A percentile compares a stretch with the other conserved stretches of the same genome.
Evolutionary conservation across 2,329 filamentous ascomycete species (phyloP).

Genomic region (Monosporascus ibericus): DNA sequence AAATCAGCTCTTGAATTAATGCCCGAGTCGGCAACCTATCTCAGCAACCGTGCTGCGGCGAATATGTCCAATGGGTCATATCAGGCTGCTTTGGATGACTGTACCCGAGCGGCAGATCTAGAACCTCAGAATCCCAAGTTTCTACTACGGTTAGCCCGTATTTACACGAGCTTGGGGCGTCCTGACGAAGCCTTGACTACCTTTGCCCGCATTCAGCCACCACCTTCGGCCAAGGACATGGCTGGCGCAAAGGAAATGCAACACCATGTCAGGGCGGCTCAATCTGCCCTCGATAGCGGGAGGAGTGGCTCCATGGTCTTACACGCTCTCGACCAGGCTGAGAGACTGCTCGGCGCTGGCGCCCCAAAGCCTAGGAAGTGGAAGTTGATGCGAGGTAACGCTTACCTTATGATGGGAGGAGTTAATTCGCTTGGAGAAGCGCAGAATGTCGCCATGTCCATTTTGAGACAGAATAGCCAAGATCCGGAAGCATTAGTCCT

Average conservation of each 20-base stretch:
- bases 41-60: slow-evolving; percentile 91
- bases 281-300: slow-evolving; percentile 67
- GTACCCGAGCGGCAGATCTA: slow-evolving; percentile 71
- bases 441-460: slow-evolving; percentile 82
- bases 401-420: slow-evolving; percentile 87
- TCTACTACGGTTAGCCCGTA: slow-evolving; percentile 77
- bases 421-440: slow-evolving; percentile 85
- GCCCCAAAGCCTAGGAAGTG: slow-evolving; percentile 84
- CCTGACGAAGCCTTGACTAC: slow-evolving; percentile 82
- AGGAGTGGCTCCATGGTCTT: slow-evolving; percentile 86
- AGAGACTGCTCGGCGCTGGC: slow-evolving; percentile 68
- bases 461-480: slow-evolving; percentile 80
- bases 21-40: slow-evolving; percentile 79
- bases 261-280: slow-evolving; percentile 72
- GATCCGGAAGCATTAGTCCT: slow-evolving; percentile 93
- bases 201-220: slow-evolving; percentile 72
- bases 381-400: slow-evolving; percentile 87
- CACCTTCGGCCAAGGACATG: slow-evolving; percentile 79
- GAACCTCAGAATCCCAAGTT: slow-evolving; percentile 87
- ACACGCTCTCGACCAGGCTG: slow-evolving; percentile 85
- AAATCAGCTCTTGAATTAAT: slow-evolving; percentile 80
- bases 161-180: slow-evolving; percentile 81
- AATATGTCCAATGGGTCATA: slow-evolving; percentile 85
- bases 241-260: slow-evolving; percentile 80
- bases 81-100: slow-evolving; percentile 77